phyloP scores from a whole-genome alignment of 345 rosid species.

The Erysimum cheiranthoides region DNA sequence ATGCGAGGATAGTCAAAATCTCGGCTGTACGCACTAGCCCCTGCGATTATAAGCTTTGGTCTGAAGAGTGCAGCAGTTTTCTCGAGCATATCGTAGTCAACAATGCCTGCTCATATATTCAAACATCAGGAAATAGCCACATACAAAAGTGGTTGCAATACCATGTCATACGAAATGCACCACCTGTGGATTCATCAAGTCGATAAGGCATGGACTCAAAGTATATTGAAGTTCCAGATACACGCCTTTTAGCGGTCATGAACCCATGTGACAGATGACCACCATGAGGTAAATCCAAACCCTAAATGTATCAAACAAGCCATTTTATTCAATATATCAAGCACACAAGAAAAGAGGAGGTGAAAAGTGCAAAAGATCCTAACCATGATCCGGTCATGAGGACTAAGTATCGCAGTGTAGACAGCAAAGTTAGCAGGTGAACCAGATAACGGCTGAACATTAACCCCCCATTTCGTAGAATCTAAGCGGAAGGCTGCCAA shows the following conservation, averaged over 20 bases:
- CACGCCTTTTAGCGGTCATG: slow-evolving; percentile 92
- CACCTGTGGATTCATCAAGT: slow-evolving; percentile 90
- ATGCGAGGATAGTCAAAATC: slow-evolving; percentile 93
- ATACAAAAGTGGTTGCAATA: slow-evolving; percentile 22
- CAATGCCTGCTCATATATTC: slow-evolving; percentile 59
- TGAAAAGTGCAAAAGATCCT: slow-evolving; percentile 9
- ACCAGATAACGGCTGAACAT: slow-evolving; percentile 95
- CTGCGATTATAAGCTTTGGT: slow-evolving; percentile 92
- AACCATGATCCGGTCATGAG: slow-evolving; percentile 95
- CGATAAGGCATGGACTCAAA: slow-evolving; percentile 97
- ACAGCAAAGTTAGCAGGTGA: slow-evolving; percentile 98
- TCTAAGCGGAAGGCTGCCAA: slow-evolving; percentile 79
- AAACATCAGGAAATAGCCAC: slow-evolving; percentile 24
- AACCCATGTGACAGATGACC: slow-evolving; percentile 97
- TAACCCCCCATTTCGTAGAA: slow-evolving; percentile 84
- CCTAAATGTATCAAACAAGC: slow-evolving; percentile 50
- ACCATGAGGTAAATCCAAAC: slow-evolving; percentile 92
- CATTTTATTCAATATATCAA: slow-evolving; percentile 21
- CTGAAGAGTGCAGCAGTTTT: slow-evolving; percentile 83
- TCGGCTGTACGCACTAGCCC: slow-evolving; percentile 96
- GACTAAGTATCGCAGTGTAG: slow-evolving; percentile 85
- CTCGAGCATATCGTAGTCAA: slow-evolving; percentile 95
- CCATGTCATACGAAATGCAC: slow-evolving; percentile 22
- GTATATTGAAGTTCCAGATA: slow-evolving; percentile 92
- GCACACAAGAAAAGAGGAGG: slow-evolving; percentile 2